Conservation (phyloP, 805 yeast species). For the Sugiyamaella americana region DNA sequence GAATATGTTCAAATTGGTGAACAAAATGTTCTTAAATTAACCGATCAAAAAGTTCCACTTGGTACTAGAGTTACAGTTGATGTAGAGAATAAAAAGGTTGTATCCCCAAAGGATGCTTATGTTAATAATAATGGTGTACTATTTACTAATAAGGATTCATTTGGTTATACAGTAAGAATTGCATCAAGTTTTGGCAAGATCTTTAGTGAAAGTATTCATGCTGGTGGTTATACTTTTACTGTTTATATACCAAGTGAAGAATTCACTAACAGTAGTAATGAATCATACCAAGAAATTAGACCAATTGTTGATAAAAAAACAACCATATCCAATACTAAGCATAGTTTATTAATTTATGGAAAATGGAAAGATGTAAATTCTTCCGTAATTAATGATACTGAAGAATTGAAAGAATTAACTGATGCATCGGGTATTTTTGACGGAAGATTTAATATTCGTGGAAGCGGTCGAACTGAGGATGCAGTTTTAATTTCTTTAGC, state of each 20-base stretch:
- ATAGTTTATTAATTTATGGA: slow-evolving; percentile 54
- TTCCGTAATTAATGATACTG: slow-evolving; percentile 48
- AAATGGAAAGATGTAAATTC: slow-evolving; percentile 51
- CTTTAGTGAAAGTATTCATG: slow-evolving; percentile 62
- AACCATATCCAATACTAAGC: slow-evolving; percentile 8
- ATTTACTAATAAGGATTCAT: slow-evolving; percentile 4
- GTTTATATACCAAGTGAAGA: slow-evolving; percentile 64
- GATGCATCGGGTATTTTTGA: slow-evolving; percentile 65
- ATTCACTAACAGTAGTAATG: slow-evolving; percentile 30
- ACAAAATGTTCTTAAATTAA: slow-evolving; percentile 50
- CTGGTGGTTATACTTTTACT: slow-evolving; percentile 65
- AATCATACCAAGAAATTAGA: slow-evolving; percentile 15
- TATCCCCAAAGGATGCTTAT: slow-evolving; percentile 66
- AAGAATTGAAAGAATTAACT: slow-evolving; percentile 46
- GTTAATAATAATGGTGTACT: slow-evolving; percentile 37
- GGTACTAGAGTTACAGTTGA: slow-evolving; percentile 81
- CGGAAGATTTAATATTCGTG: slow-evolving; percentile 48
- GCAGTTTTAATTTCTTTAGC: slow-evolving; percentile 43
- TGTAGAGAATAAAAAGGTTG: slow-evolving; percentile 51
- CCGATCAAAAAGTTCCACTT: slow-evolving; percentile 56
- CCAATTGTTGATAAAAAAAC: slow-evolving; percentile 16
- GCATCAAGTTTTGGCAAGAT: slow-evolving; percentile 55
- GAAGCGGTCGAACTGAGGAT: slow-evolving; percentile 63
- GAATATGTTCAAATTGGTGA: slow-evolving; percentile 74
- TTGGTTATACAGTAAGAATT: slow-evolving; percentile 68